These are phyloP conservation scores for Heterobasidion occidentale DNA, from an alignment of 1,284 basidiomycete species.

Conservation along the genomic window DNA sequence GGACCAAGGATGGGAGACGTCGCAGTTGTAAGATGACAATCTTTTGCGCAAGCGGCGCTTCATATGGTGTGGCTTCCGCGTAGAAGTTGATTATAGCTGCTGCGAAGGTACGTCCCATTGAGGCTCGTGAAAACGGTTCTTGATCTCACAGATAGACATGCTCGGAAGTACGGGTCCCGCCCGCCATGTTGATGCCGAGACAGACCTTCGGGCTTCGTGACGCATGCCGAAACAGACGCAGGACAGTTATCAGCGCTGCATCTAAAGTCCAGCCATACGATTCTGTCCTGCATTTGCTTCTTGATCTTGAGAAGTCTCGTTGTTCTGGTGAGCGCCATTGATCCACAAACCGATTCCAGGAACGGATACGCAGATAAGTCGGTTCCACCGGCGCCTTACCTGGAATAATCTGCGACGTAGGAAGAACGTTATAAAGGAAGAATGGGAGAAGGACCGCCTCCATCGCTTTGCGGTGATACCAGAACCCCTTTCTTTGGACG, in stretches of 20 bases:
- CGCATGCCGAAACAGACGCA: conserved; percentile 29
- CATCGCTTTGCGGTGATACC: neutral
- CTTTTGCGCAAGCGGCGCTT: neutral
- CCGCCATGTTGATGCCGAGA: conserved; percentile 34
- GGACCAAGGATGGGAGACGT: neutral
- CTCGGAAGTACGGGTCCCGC: conserved; percentile 36
- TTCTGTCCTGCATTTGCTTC: conserved; percentile 40
- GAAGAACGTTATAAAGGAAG: conserved; percentile 9
- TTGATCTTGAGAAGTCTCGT: conserved; percentile 37
- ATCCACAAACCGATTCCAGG: conserved; percentile 13
- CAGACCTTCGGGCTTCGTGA: conserved; percentile 43
- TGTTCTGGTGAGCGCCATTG: conserved; percentile 32
- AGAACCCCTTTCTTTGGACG: neutral
- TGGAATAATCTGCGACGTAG: conserved; percentile 16
- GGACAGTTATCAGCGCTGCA: conserved; percentile 33
- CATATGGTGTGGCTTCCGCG: conserved; percentile 42
- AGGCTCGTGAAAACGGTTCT: conserved; percentile 3
- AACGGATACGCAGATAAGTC: conserved; percentile 47
- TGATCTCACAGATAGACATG: conserved; percentile 26
- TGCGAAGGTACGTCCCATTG: conserved; percentile 34
- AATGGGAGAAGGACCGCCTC: conserved; percentile 9
- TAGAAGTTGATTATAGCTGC: conserved; percentile 53
- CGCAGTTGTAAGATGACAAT: neutral
- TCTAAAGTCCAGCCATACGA: conserved; percentile 52
- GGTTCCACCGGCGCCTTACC: conserved; percentile 36